Conservation (phyloP, 495 filamentous ascomycete genomes). For the Baudoinia panamericana region DNA sequence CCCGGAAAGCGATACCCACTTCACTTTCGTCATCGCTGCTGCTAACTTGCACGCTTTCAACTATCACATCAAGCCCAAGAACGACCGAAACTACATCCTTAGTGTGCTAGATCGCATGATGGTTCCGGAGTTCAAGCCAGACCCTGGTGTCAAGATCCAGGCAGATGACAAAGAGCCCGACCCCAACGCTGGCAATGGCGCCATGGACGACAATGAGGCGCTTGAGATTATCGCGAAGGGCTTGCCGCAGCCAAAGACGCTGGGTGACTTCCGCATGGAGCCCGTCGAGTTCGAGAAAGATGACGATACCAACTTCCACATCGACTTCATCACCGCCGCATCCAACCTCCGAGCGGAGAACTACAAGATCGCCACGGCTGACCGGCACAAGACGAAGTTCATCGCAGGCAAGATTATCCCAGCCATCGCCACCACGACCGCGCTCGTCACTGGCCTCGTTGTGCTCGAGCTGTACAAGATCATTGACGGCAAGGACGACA, state of each 20-base stretch:
- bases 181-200: slow-evolving; percentile 55
- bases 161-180: slow-evolving; percentile 91
- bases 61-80: slow-evolving; percentile 81
- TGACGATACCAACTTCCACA: slow-evolving; percentile 94
- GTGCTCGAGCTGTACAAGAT: slow-evolving; percentile 93
- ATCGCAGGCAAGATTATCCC: slow-evolving; percentile 99
- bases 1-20: slow-evolving; percentile 66
- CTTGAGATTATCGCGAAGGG: slow-evolving; percentile 50
- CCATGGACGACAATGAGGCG: slow-evolving; percentile 56
- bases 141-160: slow-evolving; percentile 89
- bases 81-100: slow-evolving; percentile 53
- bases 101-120: slow-evolving; percentile 85
- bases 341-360: slow-evolving; percentile 96
- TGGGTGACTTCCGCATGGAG: slow-evolving; percentile 74
- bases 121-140: slow-evolving; percentile 88
- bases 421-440: slow-evolving; percentile 94
- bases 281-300: slow-evolving; percentile 99
- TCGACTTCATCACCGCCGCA: slow-evolving; percentile 96
- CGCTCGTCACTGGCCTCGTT: slow-evolving; percentile 87
- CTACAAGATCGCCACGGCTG: slow-evolving; percentile 84
- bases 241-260: slow-evolving; percentile 63
- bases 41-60: slow-evolving; percentile 96
- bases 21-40: slow-evolving; percentile 72
- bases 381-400: slow-evolving; percentile 96
- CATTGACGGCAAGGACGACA: slow-evolving; percentile 82